Evolutionary conservation across 495 filamentous ascomycete genomes (phyloP), one percentile per base, ranked within the genome.

Genomic region (Friedmanniomyces simplex): DNA sequence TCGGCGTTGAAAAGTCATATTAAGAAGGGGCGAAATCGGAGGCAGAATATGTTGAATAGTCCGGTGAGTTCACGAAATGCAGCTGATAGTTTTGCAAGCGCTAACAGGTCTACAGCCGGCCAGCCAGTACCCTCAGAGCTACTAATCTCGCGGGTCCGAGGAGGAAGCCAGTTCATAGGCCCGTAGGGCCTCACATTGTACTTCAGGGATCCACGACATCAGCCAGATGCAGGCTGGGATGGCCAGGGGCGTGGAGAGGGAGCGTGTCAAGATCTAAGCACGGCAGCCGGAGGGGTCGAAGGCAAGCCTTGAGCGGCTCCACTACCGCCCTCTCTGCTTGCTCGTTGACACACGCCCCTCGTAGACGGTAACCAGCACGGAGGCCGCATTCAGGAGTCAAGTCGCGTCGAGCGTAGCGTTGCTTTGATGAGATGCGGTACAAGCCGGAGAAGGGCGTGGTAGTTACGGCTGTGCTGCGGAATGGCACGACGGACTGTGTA

Each of bases 1-100:
- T 88, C 86, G 54, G 91, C 90, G 34, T 73, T 99, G 62, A 99
- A 99, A 78, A 96, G 85, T 64, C 94, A 97, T 69, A 99, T 99
- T 75, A 99, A 99, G 79, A 97, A 95, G 74, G 88, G 89, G 50
- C 81, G 91, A 37, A 95, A 88, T 70, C 90, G 91, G 78, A 75
- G 85, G 54, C 86, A 93, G 71, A 91, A 81, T 69, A 90, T 95
- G 80, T 76, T 96, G 41, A 95, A 89, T 75, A 94, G 88, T 74
- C 91, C 91, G 67, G 89, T 95, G 82, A 50, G 71, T 68, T 11
- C 6, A 28, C 39, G 20, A 63, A 28, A n/a, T 11, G 2, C 1
- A 36, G 28, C 24, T 49, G 2, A 34, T 14, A 10, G 50, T 7
- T n/a, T 8, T 5, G 43, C 26, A 32, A 32, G 1, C 36, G 48